These are phyloP conservation scores for Hevea brasiliensis DNA, from an alignment of 345 rosid genomes.

Conservation along the genomic window DNA sequence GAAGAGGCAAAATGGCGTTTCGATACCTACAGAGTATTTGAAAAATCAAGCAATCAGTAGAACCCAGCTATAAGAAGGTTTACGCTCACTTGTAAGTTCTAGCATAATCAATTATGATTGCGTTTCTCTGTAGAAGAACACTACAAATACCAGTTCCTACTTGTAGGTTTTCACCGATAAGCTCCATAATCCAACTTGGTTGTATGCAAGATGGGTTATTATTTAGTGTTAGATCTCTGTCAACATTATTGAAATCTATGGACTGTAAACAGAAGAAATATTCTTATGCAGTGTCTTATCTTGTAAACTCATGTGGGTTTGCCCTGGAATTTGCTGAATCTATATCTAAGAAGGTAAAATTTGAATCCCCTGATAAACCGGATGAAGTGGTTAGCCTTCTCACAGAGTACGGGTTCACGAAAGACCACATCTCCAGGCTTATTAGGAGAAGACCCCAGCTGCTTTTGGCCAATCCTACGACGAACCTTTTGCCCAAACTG, in stretches of 20 bases:
- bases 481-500: slow-evolving; percentile 6
- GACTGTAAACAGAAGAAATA: too few relatives aligned
- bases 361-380: slow-evolving; percentile 3
- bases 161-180: too few relatives aligned
- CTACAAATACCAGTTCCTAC: too few relatives aligned
- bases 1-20: too few relatives aligned
- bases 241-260: neutral
- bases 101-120: too few relatives aligned
- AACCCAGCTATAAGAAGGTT: too few relatives aligned
- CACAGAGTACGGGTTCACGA: neutral
- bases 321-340: slow-evolving; percentile 4
- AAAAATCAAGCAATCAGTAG: too few relatives aligned
- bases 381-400: neutral
- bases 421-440: slow-evolving; percentile 8
- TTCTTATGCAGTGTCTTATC: slow-evolving; percentile 5
- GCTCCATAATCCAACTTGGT: too few relatives aligned
- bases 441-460: neutral
- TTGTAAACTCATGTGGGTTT: slow-evolving; percentile 3
- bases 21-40: too few relatives aligned
- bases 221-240: neutral
- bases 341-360: neutral
- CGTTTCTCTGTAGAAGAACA: too few relatives aligned
- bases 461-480: neutral
- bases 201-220: too few relatives aligned
- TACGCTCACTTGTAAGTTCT: too few relatives aligned